A percentile compares a stretch with the other conserved stretches of the same genome.
Conservation (phyloP, 2,329 filamentous ascomycete genomes). For the Whalleya microplaca region DNA sequence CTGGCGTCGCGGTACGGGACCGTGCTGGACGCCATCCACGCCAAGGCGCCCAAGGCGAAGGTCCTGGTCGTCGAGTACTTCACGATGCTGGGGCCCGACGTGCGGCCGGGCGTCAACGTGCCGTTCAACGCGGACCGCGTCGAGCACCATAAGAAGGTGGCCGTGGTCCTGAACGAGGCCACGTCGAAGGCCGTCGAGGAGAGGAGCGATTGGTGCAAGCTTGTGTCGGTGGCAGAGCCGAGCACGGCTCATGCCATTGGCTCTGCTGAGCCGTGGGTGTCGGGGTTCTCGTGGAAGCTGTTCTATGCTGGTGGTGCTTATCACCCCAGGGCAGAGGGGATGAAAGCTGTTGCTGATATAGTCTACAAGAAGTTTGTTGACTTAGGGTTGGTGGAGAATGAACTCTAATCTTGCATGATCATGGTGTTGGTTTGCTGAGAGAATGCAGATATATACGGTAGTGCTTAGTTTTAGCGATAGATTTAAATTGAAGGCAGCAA, state of each 20-base stretch:
- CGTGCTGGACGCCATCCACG: conserved; percentile 31
- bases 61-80: conserved; percentile 47
- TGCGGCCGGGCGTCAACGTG: conserved; percentile 30
- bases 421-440: background rate
- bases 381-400: conserved; percentile 26
- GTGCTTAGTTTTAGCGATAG: background rate
- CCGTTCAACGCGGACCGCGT: conserved; percentile 33
- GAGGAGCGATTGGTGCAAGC: conserved; percentile 33
- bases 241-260: conserved; percentile 36
- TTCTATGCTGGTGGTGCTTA: conserved; percentile 32
- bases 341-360: conserved; percentile 34
- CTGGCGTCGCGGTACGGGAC: conserved; percentile 32
- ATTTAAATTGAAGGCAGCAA: no score
- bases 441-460: background rate
- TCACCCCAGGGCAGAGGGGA: conserved; percentile 36
- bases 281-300: conserved; percentile 33
- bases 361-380: conserved; percentile 30
- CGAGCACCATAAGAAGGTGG: conserved; percentile 30
- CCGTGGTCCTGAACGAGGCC: conserved; percentile 28
- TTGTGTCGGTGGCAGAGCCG: conserved; percentile 28
- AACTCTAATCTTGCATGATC: conserved; percentile 6
- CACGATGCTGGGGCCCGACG: conserved; percentile 38
- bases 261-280: conserved; percentile 36
- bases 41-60: conserved; percentile 45
- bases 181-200: conserved; percentile 29